phyloP scores from a whole-genome alignment of 208 protist species.

The Trypanosomatidae sp. region DNA sequence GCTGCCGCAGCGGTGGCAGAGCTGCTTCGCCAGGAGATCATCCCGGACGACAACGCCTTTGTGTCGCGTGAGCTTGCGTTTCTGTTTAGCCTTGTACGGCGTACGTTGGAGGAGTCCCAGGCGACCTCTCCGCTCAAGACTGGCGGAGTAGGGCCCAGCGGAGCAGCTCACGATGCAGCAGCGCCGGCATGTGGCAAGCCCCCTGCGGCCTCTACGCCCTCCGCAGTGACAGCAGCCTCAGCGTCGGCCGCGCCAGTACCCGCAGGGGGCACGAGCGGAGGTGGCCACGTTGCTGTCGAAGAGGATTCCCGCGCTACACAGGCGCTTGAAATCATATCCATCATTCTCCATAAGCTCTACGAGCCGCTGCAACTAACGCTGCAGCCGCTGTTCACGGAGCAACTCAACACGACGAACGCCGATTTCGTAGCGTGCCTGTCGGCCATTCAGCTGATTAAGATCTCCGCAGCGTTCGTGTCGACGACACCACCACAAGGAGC shows the following conservation, averaged over 20 bases:
- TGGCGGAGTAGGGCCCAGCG: neutral
- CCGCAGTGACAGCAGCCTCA: neutral
- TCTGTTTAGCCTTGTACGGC: slow-evolving; percentile 13
- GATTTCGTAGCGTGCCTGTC: slow-evolving; percentile 44
- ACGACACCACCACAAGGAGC: neutral
- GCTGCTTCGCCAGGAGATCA: slow-evolving; percentile 20
- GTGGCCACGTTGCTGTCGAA: slow-evolving; percentile 3
- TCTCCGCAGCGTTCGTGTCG: slow-evolving; percentile 1
- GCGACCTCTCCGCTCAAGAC: neutral
- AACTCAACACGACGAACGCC: slow-evolving; percentile 19
- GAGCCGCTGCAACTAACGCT: slow-evolving; percentile 15
- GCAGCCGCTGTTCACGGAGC: slow-evolving; percentile 24
- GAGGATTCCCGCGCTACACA: slow-evolving; percentile 13
- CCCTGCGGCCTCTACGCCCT: neutral
- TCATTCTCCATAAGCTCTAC: slow-evolving; percentile 17
- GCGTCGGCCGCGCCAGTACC: neutral
- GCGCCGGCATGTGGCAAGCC: neutral
- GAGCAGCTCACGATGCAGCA: neutral
- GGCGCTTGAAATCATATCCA: slow-evolving; percentile 19
- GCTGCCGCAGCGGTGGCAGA: slow-evolving; percentile 23
- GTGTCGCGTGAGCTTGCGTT: slow-evolving; percentile 24
- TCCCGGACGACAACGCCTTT: slow-evolving; percentile 21
- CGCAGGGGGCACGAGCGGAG: neutral
- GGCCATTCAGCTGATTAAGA: slow-evolving; percentile 39
- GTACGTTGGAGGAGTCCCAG: slow-evolving; percentile 1